These are phyloP conservation scores for Cryptococcus sp. DNA, from an alignment of 1,284 basidiomycete genomes.

Conservation along the genomic window DNA sequence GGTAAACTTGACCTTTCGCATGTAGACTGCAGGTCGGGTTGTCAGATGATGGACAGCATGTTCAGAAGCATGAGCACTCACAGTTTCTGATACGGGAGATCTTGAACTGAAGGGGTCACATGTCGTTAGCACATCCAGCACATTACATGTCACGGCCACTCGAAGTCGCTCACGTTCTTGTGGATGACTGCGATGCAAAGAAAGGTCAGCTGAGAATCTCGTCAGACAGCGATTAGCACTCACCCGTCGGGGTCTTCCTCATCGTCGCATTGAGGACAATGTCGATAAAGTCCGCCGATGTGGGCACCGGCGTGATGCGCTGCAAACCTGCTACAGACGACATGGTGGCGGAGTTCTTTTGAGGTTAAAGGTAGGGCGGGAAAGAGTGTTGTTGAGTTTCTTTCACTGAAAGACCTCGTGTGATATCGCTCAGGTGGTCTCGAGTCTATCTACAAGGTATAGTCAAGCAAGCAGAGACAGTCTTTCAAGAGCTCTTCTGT, in stretches of 20 bases:
- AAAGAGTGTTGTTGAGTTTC: neutral
- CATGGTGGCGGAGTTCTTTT: slow-evolving; percentile 31
- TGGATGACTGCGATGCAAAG: slow-evolving; percentile 67
- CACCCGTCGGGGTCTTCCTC: slow-evolving; percentile 85
- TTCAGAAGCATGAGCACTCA: slow-evolving; percentile 10
- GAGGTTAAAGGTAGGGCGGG: slow-evolving; percentile 1
- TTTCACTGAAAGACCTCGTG: no score
- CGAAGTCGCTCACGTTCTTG: slow-evolving; percentile 64
- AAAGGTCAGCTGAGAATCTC: neutral
- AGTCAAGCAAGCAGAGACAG: no score
- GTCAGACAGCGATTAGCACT: neutral
- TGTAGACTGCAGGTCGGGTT: slow-evolving; percentile 71
- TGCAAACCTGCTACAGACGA: slow-evolving; percentile 66
- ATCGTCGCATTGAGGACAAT: slow-evolving; percentile 84
- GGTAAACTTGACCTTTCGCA: slow-evolving; percentile 99
- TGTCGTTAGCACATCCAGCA: neutral
- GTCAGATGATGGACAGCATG: neutral
- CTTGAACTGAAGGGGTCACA: slow-evolving; percentile 65
- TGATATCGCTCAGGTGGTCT: no score
- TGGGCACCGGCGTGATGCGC: slow-evolving; percentile 95
- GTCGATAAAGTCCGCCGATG: slow-evolving; percentile 91
- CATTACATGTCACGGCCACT: neutral
- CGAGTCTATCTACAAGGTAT: no score
- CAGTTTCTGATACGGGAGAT: slow-evolving; percentile 62
- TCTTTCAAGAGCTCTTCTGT: no score